Base-by-base conservation (phyloP, 2,329 filamentous ascomycete species). In the Aspergillus viridinutans region DNA sequence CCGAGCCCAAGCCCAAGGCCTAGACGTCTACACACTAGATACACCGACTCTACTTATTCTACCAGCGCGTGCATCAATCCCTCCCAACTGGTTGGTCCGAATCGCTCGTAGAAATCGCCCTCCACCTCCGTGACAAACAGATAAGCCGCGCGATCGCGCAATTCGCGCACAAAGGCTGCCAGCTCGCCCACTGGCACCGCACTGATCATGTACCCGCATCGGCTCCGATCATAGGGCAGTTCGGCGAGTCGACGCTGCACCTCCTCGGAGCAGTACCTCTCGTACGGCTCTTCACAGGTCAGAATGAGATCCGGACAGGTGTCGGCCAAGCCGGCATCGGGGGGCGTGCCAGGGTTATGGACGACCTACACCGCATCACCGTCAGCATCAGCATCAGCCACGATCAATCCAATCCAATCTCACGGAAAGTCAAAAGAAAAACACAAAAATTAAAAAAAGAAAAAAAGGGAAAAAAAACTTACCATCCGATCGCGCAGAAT, bases 51-150 rank as follows among this genome's bases (percentile, higher is more conserved):
- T 2, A 23, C 3, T 25, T 25, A 25, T 25, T 25, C 4, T 5
- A 4, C 5, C 42, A 59, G 26, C 12, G 59, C 55, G 35, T 50
- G 52, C 57, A 61, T 52, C 23, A 62, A 52, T 1, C 6, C 48
- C 20, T n/a, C 50, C 61, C 61, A 63, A 48, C 59, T 58, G 4
- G 10, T 38, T 1, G 53, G 49, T 2, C 61, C 59, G 53, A 63
- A 63, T 3, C 57, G 51, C 61, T 63, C 61, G 25, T 63, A 63
- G n/a, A 63, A 63, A 28, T 60, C 54, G 7, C 58, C 59, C 21
- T 26, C 48, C 2, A 61, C 26, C 28, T 63, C 61, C 9, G 61
- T 63, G 17, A 61, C 55, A 29, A 63, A 63, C 5, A 63, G 20
- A 23, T 59, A 61, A 0, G 59, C 43, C 3, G 53, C 55, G 8